Percentiles rank a stretch among this genome's conserved stretches.
These are phyloP conservation scores for Musa schizocarpa DNA, from an alignment of 176 grass and related monocot genomes.

Conservation along the genomic window DNA sequence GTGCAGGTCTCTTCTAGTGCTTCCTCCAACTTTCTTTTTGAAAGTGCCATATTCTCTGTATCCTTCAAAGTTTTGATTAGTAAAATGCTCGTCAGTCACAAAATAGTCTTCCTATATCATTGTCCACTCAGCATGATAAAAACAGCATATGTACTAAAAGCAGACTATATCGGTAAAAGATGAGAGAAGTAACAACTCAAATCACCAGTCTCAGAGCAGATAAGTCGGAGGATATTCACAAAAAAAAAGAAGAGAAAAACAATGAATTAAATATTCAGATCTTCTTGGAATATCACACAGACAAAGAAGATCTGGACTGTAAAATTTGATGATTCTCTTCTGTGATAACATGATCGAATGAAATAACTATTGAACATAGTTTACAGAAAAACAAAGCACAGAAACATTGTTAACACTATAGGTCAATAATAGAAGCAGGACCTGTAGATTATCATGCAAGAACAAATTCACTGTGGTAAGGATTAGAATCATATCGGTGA, in stretches of 20 bases:
- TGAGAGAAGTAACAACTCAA: background rate
- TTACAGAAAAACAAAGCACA: background rate
- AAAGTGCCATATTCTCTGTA: slow-evolving; percentile 51
- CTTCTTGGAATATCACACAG: background rate
- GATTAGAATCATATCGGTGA: background rate
- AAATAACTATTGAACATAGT: background rate
- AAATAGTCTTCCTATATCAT: slow-evolving; percentile 15
- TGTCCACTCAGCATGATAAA: background rate
- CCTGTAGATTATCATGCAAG: background rate
- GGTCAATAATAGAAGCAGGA: background rate
- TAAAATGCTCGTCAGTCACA: slow-evolving; percentile 31
- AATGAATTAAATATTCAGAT: background rate
- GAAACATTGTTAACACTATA: background rate
- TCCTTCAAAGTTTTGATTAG: slow-evolving; percentile 55
- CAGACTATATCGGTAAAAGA: background rate
- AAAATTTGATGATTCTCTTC: background rate
- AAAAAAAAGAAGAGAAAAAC: background rate
- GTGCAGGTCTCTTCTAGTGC: slow-evolving; percentile 34
- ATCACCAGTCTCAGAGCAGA: background rate
- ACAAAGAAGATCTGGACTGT: background rate
- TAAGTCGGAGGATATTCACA: background rate
- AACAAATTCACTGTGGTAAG: background rate
- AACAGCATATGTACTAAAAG: slow-evolving; percentile 1
- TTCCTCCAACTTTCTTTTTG: slow-evolving; percentile 41
- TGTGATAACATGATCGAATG: background rate